A percentile compares a stretch with the other conserved stretches of the same genome.
phyloP scores from a whole-genome alignment of 208 protist species.

The Crithidia fasciculata region DNA sequence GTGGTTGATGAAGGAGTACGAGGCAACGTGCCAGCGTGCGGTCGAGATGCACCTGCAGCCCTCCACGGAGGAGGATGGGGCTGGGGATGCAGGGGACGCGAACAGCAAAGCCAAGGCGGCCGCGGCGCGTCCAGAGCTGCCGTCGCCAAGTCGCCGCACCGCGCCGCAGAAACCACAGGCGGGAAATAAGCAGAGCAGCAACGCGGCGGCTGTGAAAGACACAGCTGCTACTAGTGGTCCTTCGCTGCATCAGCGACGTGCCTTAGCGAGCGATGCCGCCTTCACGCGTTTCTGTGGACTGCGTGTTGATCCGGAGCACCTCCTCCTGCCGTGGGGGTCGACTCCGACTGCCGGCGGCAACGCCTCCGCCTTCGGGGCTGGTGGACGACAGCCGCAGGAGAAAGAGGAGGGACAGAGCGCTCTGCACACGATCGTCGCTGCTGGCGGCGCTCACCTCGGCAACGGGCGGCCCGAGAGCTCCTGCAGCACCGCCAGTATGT shows the following conservation, averaged over 20 bases:
- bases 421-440: background rate
- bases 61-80: conserved; percentile 7
- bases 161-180: background rate
- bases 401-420: background rate
- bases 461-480: background rate
- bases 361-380: background rate
- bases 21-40: conserved; percentile 28
- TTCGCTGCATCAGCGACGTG: conserved; percentile 32
- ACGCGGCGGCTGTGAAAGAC: background rate
- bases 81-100: background rate
- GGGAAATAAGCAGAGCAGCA: background rate
- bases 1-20: conserved; percentile 43
- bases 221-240: background rate
- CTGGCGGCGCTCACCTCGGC: background rate
- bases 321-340: conserved; percentile 18
- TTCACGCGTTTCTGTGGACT: conserved; percentile 33
- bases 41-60: conserved; percentile 25
- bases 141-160: conserved; percentile 10
- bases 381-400: background rate
- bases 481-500: background rate
- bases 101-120: background rate
- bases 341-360: background rate
- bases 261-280: conserved; percentile 25
- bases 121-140: conserved; percentile 7
- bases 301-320: conserved; percentile 22